Conservation (phyloP, 352 stramenopile genomes). For the Pythium pyrilobum region DNA sequence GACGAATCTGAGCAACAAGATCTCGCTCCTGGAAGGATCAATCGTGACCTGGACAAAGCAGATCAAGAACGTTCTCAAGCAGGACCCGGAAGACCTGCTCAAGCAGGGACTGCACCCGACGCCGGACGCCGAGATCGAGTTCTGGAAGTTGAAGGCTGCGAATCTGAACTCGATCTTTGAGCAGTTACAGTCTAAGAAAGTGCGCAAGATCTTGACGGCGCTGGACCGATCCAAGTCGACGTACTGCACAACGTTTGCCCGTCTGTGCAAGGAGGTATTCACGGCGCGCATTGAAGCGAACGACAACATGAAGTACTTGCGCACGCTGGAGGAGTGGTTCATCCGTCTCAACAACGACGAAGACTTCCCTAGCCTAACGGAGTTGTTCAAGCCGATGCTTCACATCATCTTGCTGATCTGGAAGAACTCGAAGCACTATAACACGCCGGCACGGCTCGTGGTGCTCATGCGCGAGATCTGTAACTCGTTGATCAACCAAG, state of each 20-base stretch:
- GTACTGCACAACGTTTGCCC: constrained; percentile 95
- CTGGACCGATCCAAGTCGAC: constrained; percentile 95
- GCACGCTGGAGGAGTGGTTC: constrained; percentile 96
- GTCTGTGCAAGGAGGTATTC: constrained; percentile 97
- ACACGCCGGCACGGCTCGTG: constrained; percentile 94
- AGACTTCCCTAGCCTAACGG: constrained; percentile 89
- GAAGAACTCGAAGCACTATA: constrained; percentile 99
- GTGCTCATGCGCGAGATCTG: constrained; percentile 98
- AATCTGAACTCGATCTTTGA: constrained; percentile 96
- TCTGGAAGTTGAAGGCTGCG: constrained; percentile 96
- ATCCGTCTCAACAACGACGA: constrained; percentile 94
- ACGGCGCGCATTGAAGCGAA: constrained; percentile 95
- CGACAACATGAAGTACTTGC: constrained; percentile 98
- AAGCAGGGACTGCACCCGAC: constrained; percentile 97
- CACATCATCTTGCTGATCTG: constrained; percentile 98
- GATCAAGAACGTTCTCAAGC: constrained; percentile 98
- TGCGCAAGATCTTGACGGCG: constrained; percentile 92
- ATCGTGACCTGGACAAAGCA: constrained; percentile 99
- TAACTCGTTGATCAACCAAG: constrained; percentile 95
- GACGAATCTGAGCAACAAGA: constrained; percentile 85
- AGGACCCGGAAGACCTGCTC: constrained; percentile 95
- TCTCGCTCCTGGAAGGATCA: constrained; percentile 95
- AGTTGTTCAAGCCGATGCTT: constrained; percentile 98
- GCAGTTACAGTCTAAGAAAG: constrained; percentile 90
- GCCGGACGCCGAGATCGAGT: constrained; percentile 96